Conservation (phyloP, 495 filamentous ascomycete genomes). For the Hamigera avellanea region DNA sequence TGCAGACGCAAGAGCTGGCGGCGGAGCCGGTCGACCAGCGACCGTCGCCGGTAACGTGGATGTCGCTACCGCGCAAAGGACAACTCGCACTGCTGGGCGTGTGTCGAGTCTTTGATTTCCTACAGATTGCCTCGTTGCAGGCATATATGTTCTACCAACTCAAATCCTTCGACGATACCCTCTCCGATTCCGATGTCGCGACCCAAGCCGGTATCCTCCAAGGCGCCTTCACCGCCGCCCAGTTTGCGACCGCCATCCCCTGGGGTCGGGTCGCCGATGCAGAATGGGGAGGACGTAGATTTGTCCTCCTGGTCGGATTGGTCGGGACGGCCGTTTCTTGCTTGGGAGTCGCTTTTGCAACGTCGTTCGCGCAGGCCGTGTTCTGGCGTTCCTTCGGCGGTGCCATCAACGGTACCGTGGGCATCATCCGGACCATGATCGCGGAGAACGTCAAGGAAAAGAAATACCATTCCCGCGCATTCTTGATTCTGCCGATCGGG, state of each 20-base stretch:
- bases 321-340: conserved; percentile 59
- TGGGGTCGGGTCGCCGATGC: conserved; percentile 73
- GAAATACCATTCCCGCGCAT: conserved; percentile 55
- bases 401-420: conserved; percentile 71
- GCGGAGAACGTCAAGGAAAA: conserved; percentile 67
- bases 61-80: conserved; percentile 58
- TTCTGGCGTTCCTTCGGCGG: conserved; percentile 65
- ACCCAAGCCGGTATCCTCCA: conserved; percentile 69
- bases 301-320: conserved; percentile 65
- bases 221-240: conserved; percentile 68
- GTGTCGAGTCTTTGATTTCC: conserved; percentile 51
- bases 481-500: conserved; percentile 59
- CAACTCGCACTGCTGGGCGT: conserved; percentile 66
- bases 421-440: conserved; percentile 74
- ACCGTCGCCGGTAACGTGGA: conserved; percentile 44
- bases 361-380: conserved; percentile 58
- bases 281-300: conserved; percentile 58
- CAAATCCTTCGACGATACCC: conserved; percentile 53
- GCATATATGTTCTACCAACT: conserved; percentile 75
- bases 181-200: conserved; percentile 59
- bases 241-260: conserved; percentile 75
- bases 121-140: conserved; percentile 37
- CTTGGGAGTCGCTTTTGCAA: conserved; percentile 72
- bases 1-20: neutral
- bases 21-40: conserved; percentile 6